A percentile compares a stretch with the other conserved stretches of the same genome.
These are phyloP conservation scores for Echinochloa phyllopogon DNA, from an alignment of 176 grass and related monocot genomes.

Conservation along the genomic window DNA sequence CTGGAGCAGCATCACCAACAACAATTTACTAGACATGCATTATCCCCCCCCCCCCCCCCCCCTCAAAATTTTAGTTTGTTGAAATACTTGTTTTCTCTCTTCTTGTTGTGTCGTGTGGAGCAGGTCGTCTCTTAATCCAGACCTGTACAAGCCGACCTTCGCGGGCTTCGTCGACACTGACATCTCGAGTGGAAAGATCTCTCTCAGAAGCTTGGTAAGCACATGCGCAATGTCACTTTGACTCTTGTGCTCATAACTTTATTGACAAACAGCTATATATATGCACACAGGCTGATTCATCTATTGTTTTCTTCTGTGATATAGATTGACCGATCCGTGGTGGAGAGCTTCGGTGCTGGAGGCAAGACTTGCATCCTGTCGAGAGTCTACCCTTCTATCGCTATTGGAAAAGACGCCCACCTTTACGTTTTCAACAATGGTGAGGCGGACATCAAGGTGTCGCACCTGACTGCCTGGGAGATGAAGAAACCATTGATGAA, in stretches of 20 bases:
- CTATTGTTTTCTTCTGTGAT: not conserved
- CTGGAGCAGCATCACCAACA: no score
- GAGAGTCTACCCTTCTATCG: slow-evolving; percentile 57
- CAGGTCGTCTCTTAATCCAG: slow-evolving; percentile 58
- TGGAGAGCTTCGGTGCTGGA: slow-evolving; percentile 68
- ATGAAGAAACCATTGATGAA: slow-evolving; percentile 65
- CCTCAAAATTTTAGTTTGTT: not conserved
- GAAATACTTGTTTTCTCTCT: not conserved
- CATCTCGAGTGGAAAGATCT: slow-evolving; percentile 56
- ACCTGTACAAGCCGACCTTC: slow-evolving; percentile 67
- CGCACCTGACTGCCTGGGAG: slow-evolving; percentile 51
- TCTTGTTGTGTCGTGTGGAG: not conserved
- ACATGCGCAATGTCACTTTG: not conserved
- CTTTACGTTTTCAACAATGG: slow-evolving; percentile 83
- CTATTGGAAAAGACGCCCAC: slow-evolving; percentile 43
- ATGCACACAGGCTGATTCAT: not conserved
- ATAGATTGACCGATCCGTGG: slow-evolving; percentile 70
- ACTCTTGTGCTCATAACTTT: not conserved
- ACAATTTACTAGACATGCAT: not conserved
- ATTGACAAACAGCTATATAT: not conserved
- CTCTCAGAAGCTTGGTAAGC: slow-evolving; percentile 62
- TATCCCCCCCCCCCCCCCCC: no score
- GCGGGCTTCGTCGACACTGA: slow-evolving; percentile 61
- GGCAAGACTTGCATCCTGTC: slow-evolving; percentile 70
- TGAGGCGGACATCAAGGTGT: slow-evolving; percentile 42